These are phyloP conservation scores for Erythrobasidium hasegawianum DNA, from an alignment of 1,284 basidiomycete species.

Conservation along the genomic window DNA sequence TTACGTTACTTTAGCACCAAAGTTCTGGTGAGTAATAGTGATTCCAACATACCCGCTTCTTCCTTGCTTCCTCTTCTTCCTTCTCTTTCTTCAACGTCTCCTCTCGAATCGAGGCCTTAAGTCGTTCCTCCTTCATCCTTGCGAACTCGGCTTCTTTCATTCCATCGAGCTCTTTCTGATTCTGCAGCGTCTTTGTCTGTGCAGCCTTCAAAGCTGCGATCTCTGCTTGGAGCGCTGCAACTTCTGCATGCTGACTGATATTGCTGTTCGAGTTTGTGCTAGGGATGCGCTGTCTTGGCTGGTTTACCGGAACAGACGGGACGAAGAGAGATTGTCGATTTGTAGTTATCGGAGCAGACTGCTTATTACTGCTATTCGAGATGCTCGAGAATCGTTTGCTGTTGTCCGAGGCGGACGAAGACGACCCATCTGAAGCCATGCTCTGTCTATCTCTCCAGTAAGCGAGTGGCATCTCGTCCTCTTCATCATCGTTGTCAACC, in stretches of 20 bases:
- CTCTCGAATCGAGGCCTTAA: background rate
- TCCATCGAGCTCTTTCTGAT: background rate
- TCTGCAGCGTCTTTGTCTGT: background rate
- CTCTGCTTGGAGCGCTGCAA: background rate
- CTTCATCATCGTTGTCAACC: background rate
- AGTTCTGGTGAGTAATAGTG: background rate
- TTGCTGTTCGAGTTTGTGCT: background rate
- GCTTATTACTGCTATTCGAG: background rate
- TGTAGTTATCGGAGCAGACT: background rate
- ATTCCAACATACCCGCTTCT: background rate
- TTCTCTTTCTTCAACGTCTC: background rate
- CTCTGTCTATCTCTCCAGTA: background rate
- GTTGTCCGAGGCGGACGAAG: too few species aligned
- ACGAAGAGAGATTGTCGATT: background rate
- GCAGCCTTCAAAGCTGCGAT: background rate
- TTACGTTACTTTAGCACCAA: background rate
- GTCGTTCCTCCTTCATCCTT: conserved; percentile 2
- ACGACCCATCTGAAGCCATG: too few species aligned
- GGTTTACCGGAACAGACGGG: too few species aligned
- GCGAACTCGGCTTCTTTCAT: background rate
- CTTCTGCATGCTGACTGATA: background rate
- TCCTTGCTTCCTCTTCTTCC: background rate
- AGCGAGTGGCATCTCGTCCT: conserved; percentile 1
- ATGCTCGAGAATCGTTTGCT: too few species aligned
- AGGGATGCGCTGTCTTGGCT: background rate